These are phyloP conservation scores for Eutrema salsugineum DNA, from an alignment of 441 rosid species.

Conservation along the genomic window DNA sequence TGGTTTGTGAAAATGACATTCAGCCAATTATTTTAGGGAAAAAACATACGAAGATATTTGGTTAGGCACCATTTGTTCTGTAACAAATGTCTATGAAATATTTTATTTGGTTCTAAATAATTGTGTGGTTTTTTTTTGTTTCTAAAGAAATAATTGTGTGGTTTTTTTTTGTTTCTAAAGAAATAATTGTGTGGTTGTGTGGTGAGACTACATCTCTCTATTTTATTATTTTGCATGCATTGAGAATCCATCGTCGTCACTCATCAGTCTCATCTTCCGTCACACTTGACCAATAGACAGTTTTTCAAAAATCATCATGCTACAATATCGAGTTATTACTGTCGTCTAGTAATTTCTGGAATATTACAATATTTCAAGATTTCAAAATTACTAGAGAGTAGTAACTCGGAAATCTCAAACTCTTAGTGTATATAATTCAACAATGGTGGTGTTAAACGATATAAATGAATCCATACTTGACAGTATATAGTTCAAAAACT, in stretches of 20 bases:
- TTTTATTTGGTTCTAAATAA: conserved; percentile 12
- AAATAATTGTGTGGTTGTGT: conserved; percentile 20
- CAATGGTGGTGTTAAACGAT: too few species aligned
- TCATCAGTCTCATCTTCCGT: conserved; percentile 2
- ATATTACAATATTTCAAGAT: neutral
- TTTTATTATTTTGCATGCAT: conserved; percentile 7
- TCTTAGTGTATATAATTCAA: neutral
- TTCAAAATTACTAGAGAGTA: neutral
- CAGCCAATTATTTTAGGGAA: neutral
- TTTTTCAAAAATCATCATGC: neutral
- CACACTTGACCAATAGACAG: neutral
- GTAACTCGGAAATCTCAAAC: neutral
- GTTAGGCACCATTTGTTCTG: conserved; percentile 1
- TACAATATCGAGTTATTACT: neutral
- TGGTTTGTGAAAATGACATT: conserved; percentile 24
- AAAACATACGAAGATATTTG: neutral
- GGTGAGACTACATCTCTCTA: conserved; percentile 16
- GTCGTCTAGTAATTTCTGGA: too few species aligned
- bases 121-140: conserved; percentile 19
- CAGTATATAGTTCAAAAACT: neutral
- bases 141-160: too few species aligned
- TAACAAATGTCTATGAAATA: neutral
- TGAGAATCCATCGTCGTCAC: conserved; percentile 15
- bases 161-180: conserved; percentile 9
- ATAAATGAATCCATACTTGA: too few species aligned